Evolutionary conservation across 1,139 yeast genomes (phyloP), one percentile per base, ranked within the genome.

Genomic region (Nakaseomyces bracarensis): DNA sequence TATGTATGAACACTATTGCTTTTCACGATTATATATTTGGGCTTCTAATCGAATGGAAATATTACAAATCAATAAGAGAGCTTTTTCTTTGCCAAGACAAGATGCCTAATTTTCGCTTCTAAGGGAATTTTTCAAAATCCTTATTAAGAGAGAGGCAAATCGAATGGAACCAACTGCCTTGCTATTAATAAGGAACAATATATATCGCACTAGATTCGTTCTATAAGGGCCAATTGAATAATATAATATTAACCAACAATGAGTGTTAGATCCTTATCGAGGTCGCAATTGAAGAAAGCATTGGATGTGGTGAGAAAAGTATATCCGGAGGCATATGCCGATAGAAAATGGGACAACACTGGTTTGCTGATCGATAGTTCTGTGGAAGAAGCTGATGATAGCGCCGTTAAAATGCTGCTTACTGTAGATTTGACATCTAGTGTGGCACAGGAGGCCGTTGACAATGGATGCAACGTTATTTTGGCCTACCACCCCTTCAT

Each of bases 401-500:
- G 45, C 20, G 34, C 45, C 46, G 60, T 41, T 52, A 71, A 47
- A 70, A 70, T 91, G 2, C 65, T 91, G 22, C 67, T 91, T 40
- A 77, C 98, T 0, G 77, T 91, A 41, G 99, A 91, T 57, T 69
- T 93, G 48, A 91, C 98, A 0, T 76, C 76, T 39, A 60, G 77
- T 0, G 99, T 93, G 0, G 91, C 83, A 3, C 80, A 80, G 5
- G 99, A 93, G 61, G 97, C 97, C 1, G 65, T 91, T 25, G 54
- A 56, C 2, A 54, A 67, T 3, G 64, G 73, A 1, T 58, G 64
- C 22, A 71, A 72, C 46, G 59, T 86, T 43, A 71, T 93, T 14
- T 64, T 93, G 58, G 94, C 97, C 0, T 93, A 93, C 61, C 98
- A 86, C 58, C 99, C 99, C 1, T 86, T 91, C 59, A 86, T 93